phyloP scores from a whole-genome alignment of 257 asterid species.

The Hygrophila difformis region DNA sequence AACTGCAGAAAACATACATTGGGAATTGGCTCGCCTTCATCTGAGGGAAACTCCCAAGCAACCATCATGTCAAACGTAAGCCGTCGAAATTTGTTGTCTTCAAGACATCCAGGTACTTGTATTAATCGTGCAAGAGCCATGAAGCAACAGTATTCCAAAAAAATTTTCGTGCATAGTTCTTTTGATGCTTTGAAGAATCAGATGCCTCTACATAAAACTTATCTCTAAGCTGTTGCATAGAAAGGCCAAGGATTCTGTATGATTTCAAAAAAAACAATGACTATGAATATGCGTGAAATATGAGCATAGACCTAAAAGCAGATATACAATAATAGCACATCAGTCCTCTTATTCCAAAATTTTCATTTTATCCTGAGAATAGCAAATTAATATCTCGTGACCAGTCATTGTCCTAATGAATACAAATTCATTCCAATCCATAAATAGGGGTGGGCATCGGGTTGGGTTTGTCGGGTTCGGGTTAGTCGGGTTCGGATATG shows the following conservation, averaged over 20 bases:
- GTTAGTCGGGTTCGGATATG: too few relatives aligned
- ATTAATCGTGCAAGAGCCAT: conserved; percentile 68
- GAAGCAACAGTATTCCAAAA: conserved; percentile 87
- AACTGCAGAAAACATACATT: conserved; percentile 37
- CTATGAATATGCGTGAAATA: neutral
- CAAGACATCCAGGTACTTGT: conserved; percentile 65
- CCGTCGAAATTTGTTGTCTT: conserved; percentile 75
- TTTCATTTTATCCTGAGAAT: too few relatives aligned
- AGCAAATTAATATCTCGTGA: too few relatives aligned
- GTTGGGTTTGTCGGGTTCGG: too few relatives aligned
- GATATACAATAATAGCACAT: too few relatives aligned
- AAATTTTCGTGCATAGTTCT: conserved; percentile 65
- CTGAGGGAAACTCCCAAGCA: conserved; percentile 86
- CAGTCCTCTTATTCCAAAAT: too few relatives aligned
- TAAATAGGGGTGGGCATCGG: too few relatives aligned
- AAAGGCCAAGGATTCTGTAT: conserved; percentile 71
- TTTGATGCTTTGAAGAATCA: conserved; percentile 47
- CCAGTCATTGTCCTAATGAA: too few relatives aligned
- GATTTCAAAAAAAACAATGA: conserved; percentile 2
- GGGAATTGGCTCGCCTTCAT: conserved; percentile 42
- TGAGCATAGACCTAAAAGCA: neutral
- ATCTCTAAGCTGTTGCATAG: conserved; percentile 60
- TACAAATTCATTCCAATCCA: too few relatives aligned
- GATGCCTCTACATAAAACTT: conserved; percentile 71
- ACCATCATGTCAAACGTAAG: conserved; percentile 96